Base-by-base conservation (phyloP, 164 flowering plant genomes). In the Umbilicus rupestris region DNA sequence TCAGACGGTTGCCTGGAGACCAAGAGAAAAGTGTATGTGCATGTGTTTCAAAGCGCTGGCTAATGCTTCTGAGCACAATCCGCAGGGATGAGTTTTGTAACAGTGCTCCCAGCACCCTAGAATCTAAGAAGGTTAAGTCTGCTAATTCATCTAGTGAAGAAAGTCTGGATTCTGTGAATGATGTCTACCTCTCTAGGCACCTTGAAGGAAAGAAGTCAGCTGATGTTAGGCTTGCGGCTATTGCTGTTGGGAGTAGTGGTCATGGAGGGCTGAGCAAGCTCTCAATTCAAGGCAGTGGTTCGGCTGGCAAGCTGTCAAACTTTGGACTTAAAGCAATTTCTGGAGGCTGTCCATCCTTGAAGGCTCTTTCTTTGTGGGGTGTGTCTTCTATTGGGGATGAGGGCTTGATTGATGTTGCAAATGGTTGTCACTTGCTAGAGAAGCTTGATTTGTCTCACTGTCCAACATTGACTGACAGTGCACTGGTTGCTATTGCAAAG, bases 151-250 rank as follows among this genome's bases (percentile, higher is more conserved):
- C 30, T 63, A 45, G 30, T 71, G 83, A 78, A 33, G 16, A 50
- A 68, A 79, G 76, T 66, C 64, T 58, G 71, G 86, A 82, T 72
- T 3, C 69, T 35, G 81, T 72, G 41, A 68, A 66, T 31, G 81
- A 87, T 77, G 95, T 90, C 24, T 74, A 68, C 63, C 90, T 88
- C 60, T 74, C 89, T 16, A 79, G 97, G 73, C 72, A 79, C 69
- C 78, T 90, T 77, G 88, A 84, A 66, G 97, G 95, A 58, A 85
- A 90, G 80, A 90, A 88, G 69, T 92, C 94, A 9, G 88, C 97
- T 3, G 95, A 90, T 77, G 63, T 82, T 26, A 85, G 94, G 69
- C 90, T 90, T 70, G 89, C 92, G 58, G 84, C 97, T 44, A 83
- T 87, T 64, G 79, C 97, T 63, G 89, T 90, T 69, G 95, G 95